Evolutionary conservation across 176 grass and related monocot genomes (phyloP).

Genomic region (Musa troglodytarum): DNA sequence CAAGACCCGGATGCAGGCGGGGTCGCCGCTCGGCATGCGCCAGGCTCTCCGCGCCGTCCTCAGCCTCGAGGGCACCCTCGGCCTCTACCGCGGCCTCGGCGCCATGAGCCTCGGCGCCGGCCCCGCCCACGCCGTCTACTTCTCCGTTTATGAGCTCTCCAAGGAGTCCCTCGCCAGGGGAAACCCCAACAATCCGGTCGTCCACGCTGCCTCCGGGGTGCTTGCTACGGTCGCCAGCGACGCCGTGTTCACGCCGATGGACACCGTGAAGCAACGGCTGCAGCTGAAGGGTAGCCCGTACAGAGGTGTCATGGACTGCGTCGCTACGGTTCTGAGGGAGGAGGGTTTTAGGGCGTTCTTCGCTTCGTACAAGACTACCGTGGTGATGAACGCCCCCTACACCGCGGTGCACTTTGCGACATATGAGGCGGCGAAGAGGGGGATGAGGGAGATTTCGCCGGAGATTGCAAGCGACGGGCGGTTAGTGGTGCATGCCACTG

Average conservation of each 20-base stretch:
- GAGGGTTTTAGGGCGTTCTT: slow-evolving; percentile 11
- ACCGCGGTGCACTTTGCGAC: slow-evolving; percentile 11
- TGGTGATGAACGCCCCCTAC: slow-evolving; percentile 10
- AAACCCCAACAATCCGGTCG: slow-evolving; percentile 10
- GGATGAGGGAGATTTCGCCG: slow-evolving; percentile 3
- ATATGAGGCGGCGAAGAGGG: slow-evolving; percentile 11
- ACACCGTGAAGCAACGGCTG: slow-evolving; percentile 12
- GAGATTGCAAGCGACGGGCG: not conserved
- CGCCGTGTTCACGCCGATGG: slow-evolving; percentile 14
- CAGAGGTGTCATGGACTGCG: slow-evolving; percentile 7
- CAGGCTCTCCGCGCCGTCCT: slow-evolving; percentile 3
- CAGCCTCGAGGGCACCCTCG: not conserved
- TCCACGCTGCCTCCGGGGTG: slow-evolving; percentile 2
- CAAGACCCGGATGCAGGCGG: slow-evolving; percentile 14
- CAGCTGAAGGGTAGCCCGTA: slow-evolving; percentile 9
- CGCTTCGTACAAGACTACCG: slow-evolving; percentile 6
- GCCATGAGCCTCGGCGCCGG: slow-evolving; percentile 12
- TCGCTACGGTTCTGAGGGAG: slow-evolving; percentile 5
- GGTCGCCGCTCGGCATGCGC: slow-evolving; percentile 1
- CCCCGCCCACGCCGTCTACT: slow-evolving; percentile 10
- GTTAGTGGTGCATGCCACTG: slow-evolving; percentile 8
- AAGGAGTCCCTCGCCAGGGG: slow-evolving; percentile 5
- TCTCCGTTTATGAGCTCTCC: slow-evolving; percentile 9
- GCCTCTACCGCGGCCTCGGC: slow-evolving; percentile 10
- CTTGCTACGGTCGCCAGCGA: slow-evolving; percentile 8